Percentiles rank a stretch among this genome's conserved stretches.
Evolutionary conservation across 192 early-diverging fungal species (phyloP).

Genomic region (Geosiphon pyriformis): DNA sequence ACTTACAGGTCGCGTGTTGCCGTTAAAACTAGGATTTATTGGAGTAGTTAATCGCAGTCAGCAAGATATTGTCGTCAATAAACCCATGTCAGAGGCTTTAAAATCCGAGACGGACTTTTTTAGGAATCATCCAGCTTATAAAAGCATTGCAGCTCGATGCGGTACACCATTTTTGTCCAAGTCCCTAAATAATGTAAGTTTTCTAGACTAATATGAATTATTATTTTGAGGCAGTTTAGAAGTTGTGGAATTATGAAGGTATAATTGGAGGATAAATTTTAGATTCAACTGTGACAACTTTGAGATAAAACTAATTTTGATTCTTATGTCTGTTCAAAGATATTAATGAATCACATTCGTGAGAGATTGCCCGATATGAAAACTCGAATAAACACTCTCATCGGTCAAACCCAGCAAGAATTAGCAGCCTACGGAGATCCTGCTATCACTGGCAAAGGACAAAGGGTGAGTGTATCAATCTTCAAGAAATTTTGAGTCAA

Average conservation of each 20-base stretch:
- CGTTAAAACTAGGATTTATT: conserved; percentile 74
- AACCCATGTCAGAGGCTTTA: conserved; percentile 67
- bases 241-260: not conserved
- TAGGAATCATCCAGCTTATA: conserved; percentile 64
- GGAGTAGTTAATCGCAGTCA: conserved; percentile 81
- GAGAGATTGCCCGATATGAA: conserved; percentile 74
- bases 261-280: no score
- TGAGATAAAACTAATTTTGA: no score
- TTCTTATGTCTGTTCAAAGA: conserved; percentile 29
- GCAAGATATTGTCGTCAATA: conserved; percentile 66
- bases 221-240: not conserved
- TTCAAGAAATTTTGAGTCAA: no score
- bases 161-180: conserved; percentile 67
- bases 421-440: conserved; percentile 62
- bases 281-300: no score
- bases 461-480: conserved; percentile 40
- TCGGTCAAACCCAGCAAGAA: conserved; percentile 74
- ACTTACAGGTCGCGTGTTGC: conserved; percentile 69
- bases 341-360: conserved; percentile 74
- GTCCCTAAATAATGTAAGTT: conserved; percentile 54
- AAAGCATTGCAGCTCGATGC: conserved; percentile 63
- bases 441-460: conserved; percentile 40
- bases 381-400: conserved; percentile 66
- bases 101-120: conserved; percentile 66
- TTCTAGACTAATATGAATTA: not conserved